Percentiles rank a stretch among this genome's conserved stretches.
phyloP scores from a whole-genome alignment of 192 early-diverging fungal genomes.

The Coemansia sp. region DNA sequence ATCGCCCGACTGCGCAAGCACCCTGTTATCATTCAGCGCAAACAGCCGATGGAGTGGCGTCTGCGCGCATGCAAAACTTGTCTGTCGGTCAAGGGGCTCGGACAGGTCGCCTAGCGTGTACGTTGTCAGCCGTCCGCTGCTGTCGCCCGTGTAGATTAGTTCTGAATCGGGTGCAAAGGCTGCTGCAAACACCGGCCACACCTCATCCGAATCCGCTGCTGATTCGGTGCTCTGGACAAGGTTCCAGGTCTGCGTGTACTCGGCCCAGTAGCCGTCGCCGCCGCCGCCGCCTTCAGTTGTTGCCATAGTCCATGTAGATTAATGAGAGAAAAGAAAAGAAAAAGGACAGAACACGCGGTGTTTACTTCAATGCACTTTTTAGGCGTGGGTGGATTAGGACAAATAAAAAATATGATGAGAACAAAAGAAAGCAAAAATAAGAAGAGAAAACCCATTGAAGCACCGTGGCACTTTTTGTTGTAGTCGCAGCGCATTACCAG shows the following conservation, averaged over 20 bases:
- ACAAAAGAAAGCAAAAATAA: neutral
- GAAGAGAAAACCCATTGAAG: neutral
- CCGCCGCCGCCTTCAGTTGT: neutral
- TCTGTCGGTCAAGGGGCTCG: conserved; percentile 66
- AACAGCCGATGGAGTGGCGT: conserved; percentile 68
- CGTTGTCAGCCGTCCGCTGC: conserved; percentile 73
- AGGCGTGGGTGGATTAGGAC: too few species aligned
- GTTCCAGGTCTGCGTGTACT: conserved; percentile 45
- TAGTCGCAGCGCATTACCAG: too few species aligned
- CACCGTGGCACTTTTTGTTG: too few species aligned
- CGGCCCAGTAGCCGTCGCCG: conserved; percentile 24
- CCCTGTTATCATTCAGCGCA: conserved; percentile 54
- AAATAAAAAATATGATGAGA: neutral
- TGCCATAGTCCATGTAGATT: neutral
- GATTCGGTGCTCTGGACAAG: neutral
- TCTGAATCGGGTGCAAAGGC: conserved; percentile 71
- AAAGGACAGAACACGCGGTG: too few species aligned
- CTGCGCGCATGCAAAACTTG: conserved; percentile 67
- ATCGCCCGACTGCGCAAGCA: conserved; percentile 67
- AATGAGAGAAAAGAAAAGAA: conserved; percentile 5
- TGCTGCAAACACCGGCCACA: conserved; percentile 33
- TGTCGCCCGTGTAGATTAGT: conserved; percentile 85
- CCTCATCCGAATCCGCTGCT: conserved; percentile 2
- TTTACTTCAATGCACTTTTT: too few species aligned
- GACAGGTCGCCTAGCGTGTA: conserved; percentile 47